Evolutionary conservation across 345 rosid genomes (phyloP).

Genomic region (Citropsis articulata): DNA sequence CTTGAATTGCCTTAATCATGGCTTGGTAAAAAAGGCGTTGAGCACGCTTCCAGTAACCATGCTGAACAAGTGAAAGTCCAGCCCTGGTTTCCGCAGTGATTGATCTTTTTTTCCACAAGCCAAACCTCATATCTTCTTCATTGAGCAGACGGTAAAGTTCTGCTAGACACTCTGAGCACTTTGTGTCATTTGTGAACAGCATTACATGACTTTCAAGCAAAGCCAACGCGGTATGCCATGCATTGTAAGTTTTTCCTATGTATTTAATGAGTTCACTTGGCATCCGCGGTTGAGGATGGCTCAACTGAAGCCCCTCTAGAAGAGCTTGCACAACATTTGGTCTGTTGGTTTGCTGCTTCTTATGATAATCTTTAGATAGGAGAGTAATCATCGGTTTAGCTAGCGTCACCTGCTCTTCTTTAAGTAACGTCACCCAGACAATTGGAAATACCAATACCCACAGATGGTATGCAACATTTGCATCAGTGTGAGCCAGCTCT

Average conservation of each 20-base stretch:
- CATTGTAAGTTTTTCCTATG: slow-evolving; percentile 94
- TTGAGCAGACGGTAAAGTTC: slow-evolving; percentile 92
- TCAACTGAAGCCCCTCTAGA: slow-evolving; percentile 92
- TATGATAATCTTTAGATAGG: slow-evolving; percentile 89
- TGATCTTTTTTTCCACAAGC: slow-evolving; percentile 96
- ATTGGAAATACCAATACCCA: slow-evolving; percentile 99
- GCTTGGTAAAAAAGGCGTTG: slow-evolving; percentile 95
- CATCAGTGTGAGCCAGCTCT: slow-evolving; percentile 92
- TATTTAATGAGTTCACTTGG: slow-evolving; percentile 97
- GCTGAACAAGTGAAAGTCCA: slow-evolving; percentile 96
- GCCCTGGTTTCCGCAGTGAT: slow-evolving; percentile 94
- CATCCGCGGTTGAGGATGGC: slow-evolving; percentile 99
- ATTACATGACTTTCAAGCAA: slow-evolving; percentile 94
- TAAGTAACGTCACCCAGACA: slow-evolving; percentile 90
- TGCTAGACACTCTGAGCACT: slow-evolving; percentile 93
- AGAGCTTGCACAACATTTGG: slow-evolving; percentile 99
- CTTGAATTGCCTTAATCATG: slow-evolving; percentile 99
- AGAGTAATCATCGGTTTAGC: slow-evolving; percentile 91
- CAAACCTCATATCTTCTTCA: slow-evolving; percentile 99
- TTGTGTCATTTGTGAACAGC: slow-evolving; percentile 81
- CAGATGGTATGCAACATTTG: slow-evolving; percentile 94
- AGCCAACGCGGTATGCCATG: slow-evolving; percentile 95
- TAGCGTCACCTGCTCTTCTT: slow-evolving; percentile 80
- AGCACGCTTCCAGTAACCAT: slow-evolving; percentile 96
- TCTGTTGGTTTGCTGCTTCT: slow-evolving; percentile 89